Conservation (phyloP, 805 yeast genomes). For the Metschnikowia matae region DNA sequence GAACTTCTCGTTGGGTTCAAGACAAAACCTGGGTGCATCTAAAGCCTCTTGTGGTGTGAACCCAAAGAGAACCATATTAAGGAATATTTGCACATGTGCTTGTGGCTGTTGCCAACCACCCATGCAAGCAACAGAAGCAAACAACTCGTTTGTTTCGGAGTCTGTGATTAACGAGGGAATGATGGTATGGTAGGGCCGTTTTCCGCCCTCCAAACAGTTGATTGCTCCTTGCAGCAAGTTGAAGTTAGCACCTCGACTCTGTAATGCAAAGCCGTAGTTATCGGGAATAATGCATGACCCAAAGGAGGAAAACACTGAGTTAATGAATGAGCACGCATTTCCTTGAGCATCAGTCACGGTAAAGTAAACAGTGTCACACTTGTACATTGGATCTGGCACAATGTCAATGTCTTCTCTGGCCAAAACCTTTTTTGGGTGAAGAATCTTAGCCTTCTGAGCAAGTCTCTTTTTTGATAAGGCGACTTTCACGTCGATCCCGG, state of each 20-base stretch:
- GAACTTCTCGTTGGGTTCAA: constrained; percentile 48
- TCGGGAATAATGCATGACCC: constrained; percentile 70
- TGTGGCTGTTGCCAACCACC: constrained; percentile 88
- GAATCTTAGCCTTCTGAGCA: constrained; percentile 8
- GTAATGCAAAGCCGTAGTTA: constrained; percentile 62
- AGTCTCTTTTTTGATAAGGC: constrained; percentile 34
- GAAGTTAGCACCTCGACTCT: constrained; percentile 76
- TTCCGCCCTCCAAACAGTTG: constrained; percentile 63
- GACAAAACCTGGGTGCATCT: constrained; percentile 71
- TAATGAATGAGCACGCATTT: constrained; percentile 70
- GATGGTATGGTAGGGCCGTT: constrained; percentile 78
- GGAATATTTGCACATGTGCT: constrained; percentile 74
- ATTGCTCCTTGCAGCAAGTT: constrained; percentile 52
- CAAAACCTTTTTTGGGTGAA: constrained; percentile 7
- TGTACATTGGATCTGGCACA: constrained; percentile 16
- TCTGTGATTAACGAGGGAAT: constrained; percentile 76
- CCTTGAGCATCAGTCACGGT: constrained; percentile 14
- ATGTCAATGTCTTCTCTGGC: constrained; percentile 12
- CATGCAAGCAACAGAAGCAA: constrained; percentile 76
- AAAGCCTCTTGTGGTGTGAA: constrained; percentile 68
- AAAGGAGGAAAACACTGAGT: constrained; percentile 64
- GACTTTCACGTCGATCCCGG: constrained; percentile 33
- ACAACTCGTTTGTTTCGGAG: constrained; percentile 31
- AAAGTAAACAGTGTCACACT: constrained; percentile 17
- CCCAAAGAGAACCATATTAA: constrained; percentile 61